phyloP scores from a whole-genome alignment of 257 asterid species.

The Mitragyna speciosa region DNA sequence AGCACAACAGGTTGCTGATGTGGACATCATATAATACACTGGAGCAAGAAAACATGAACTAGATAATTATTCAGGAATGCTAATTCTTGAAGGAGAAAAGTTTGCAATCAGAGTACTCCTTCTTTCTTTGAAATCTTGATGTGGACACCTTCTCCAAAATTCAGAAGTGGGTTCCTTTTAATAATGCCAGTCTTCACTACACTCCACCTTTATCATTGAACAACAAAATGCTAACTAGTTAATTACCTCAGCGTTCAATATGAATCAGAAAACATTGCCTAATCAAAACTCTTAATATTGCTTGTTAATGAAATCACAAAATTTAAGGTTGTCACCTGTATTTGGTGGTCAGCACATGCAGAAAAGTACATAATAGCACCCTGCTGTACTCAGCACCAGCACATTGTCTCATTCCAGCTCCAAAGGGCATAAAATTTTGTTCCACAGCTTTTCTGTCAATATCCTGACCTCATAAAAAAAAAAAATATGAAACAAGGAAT shows the following conservation, averaged over 20 bases:
- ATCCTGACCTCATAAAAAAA: not conserved
- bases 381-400: not conserved
- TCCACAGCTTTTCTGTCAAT: not conserved
- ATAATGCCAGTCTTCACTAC: not conserved
- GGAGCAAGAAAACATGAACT: too few relatives aligned
- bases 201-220: not conserved
- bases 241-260: not conserved
- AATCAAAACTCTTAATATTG: not conserved
- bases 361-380: not conserved
- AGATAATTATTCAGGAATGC: not conserved
- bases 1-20: too few relatives aligned
- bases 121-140: not conserved
- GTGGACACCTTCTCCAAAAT: not conserved
- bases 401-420: not conserved
- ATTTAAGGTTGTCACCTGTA: not conserved
- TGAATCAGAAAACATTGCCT: not conserved
- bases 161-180: not conserved
- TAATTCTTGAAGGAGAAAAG: not conserved
- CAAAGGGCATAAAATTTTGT: not conserved
- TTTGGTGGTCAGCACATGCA: not conserved
- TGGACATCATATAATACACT: too few relatives aligned
- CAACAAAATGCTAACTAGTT: not conserved
- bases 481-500: not conserved
- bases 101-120: not conserved
- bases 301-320: too few relatives aligned